A percentile compares a stretch with the other conserved stretches of the same genome.
These are phyloP conservation scores for Wallacemonas rigidus DNA, from an alignment of 208 protist species.

Conservation along the genomic window DNA sequence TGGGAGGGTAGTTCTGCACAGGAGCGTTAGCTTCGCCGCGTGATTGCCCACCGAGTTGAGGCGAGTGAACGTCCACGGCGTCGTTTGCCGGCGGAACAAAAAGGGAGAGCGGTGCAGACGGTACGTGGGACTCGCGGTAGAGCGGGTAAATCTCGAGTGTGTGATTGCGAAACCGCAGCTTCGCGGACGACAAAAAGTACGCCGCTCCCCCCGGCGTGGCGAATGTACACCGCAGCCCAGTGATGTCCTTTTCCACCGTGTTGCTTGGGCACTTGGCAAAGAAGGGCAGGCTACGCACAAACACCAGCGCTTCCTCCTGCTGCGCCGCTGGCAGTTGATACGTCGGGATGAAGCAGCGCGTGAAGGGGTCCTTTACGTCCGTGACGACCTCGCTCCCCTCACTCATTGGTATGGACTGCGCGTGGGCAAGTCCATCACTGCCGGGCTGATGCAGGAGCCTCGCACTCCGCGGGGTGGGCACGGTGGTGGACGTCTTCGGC, in stretches of 20 bases:
- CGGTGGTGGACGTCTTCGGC: neutral
- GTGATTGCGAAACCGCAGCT: constrained; percentile 1
- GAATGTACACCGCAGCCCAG: constrained; percentile 39
- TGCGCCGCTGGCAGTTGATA: constrained; percentile 19
- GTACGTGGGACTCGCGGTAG: neutral
- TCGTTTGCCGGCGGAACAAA: neutral
- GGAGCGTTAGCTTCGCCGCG: too few species aligned
- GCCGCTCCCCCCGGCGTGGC: constrained; percentile 26
- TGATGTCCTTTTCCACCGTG: constrained; percentile 18
- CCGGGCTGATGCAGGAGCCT: neutral
- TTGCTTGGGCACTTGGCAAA: constrained; percentile 34
- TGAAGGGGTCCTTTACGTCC: neutral
- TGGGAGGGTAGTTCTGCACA: too few species aligned
- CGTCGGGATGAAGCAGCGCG: constrained; percentile 39
- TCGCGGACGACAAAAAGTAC: constrained; percentile 27
- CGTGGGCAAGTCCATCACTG: neutral
- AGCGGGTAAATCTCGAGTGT: constrained; percentile 6
- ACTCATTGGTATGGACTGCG: constrained; percentile 6
- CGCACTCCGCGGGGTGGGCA: neutral
- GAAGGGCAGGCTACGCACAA: constrained; percentile 32
- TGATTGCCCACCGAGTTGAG: too few species aligned
- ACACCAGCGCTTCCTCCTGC: constrained; percentile 29
- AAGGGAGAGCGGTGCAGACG: neutral
- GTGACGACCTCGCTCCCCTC: neutral
- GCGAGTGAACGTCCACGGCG: neutral